These are phyloP conservation scores for Mycena alexandri DNA, from an alignment of 768 basidiomycete genomes.

Conservation along the genomic window DNA sequence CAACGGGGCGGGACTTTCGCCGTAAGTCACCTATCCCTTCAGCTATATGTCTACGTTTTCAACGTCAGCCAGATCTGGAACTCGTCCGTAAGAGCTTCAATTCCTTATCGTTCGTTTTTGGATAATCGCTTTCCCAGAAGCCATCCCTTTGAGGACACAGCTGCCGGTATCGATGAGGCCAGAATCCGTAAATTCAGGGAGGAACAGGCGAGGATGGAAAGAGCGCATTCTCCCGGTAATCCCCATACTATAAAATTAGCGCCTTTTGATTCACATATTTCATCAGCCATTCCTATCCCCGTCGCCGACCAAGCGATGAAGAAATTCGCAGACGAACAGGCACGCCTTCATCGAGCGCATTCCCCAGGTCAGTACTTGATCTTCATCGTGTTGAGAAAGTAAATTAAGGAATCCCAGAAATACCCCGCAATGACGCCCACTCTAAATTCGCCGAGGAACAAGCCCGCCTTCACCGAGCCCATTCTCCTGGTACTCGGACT, in stretches of 20 bases:
- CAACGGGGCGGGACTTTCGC: constrained; percentile 3
- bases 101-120: background rate
- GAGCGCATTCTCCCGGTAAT: constrained; percentile 33
- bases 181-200: constrained; percentile 36
- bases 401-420: too few species aligned
- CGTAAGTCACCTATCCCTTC: constrained; percentile 11
- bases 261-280: background rate
- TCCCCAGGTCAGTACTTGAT: constrained; percentile 37
- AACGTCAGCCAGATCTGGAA: constrained; percentile 17
- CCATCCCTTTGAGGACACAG: constrained; percentile 27
- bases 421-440: constrained; percentile 31
- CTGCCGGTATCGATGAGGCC: constrained; percentile 34
- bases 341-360: constrained; percentile 32
- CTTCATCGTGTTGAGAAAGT: background rate
- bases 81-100: constrained; percentile 29
- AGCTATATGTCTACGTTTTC: background rate
- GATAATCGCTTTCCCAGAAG: constrained; percentile 7
- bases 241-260: background rate
- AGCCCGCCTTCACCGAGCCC: constrained; percentile 31
- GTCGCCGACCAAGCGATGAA: constrained; percentile 17
- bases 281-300: constrained; percentile 13
- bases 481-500: constrained; percentile 29
- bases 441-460: constrained; percentile 35
- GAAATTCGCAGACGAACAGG: constrained; percentile 38
- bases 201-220: constrained; percentile 35